Percentiles rank a stretch among this genome's conserved stretches.
Conservation (phyloP, 2,329 filamentous ascomycete species). For the Fusarium brachygibbosum region DNA sequence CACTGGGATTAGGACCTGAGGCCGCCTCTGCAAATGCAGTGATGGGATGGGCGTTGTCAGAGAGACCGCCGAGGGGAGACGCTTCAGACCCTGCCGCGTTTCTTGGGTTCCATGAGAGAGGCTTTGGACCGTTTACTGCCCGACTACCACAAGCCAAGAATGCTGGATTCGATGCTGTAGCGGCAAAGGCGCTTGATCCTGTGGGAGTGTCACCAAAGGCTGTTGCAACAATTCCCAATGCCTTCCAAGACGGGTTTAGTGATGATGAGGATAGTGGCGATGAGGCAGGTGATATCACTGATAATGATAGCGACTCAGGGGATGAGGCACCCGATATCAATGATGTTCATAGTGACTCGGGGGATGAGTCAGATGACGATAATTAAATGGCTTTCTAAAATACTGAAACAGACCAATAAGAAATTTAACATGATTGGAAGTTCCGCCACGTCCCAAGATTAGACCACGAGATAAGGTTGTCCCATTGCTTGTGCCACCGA, state of each 20-base stretch:
- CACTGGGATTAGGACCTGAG: not conserved
- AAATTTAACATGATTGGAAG: not conserved
- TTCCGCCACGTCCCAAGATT: not conserved
- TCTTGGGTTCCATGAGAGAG: slow-evolving; percentile 11
- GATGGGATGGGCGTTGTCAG: slow-evolving; percentile 13
- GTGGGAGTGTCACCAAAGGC: slow-evolving; percentile 8
- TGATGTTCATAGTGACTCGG: not conserved
- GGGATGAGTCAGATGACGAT: slow-evolving; percentile 1
- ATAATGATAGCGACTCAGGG: not conserved
- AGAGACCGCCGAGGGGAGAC: not conserved
- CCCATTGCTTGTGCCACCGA: not conserved
- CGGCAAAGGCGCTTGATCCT: not conserved
- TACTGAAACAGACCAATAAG: not conserved
- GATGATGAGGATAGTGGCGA: slow-evolving; percentile 8
- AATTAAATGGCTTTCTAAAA: not conserved
- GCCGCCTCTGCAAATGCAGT: slow-evolving; percentile 12
- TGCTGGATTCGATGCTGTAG: not conserved
- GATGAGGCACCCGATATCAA: not conserved
- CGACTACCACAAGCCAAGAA: not conserved
- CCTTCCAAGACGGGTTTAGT: not conserved
- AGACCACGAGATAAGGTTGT: not conserved
- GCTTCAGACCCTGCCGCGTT: slow-evolving; percentile 1
- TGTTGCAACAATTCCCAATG: slow-evolving; percentile 3
- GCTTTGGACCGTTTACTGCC: not conserved
- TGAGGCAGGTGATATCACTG: not conserved